A percentile compares a stretch with the other conserved stretches of the same genome.
Conservation (phyloP, 2,329 filamentous ascomycete genomes). For the Hansfordia pulvinata region DNA sequence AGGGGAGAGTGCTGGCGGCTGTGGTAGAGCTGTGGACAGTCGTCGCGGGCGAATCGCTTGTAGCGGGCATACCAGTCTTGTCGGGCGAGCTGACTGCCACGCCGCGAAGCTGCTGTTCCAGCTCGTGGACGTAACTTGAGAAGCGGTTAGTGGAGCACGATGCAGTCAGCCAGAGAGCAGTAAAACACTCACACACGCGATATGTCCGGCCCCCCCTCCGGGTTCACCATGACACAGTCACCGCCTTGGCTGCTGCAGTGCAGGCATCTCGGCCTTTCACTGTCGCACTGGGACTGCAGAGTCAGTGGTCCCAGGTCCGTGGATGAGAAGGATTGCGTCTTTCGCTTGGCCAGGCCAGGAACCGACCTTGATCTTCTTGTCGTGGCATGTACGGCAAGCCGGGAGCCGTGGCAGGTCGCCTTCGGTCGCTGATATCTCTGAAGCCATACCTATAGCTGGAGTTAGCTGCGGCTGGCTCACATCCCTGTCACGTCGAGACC, state of each 20-base stretch:
- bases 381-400: no score
- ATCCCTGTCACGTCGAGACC: no score
- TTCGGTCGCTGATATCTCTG: no score
- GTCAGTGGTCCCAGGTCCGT: neutral
- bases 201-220: neutral
- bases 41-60: neutral
- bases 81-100: no score
- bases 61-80: neutral
- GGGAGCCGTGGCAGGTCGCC: no score
- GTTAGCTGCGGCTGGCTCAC: no score
- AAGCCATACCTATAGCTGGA: no score
- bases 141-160: neutral
- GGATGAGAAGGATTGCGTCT: no score
- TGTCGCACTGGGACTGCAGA: neutral
- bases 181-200: conserved; percentile 1
- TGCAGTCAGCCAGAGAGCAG: neutral
- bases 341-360: no score
- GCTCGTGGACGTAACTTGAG: conserved; percentile 1
- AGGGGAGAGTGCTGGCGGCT: neutral
- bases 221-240: neutral
- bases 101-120: conserved; percentile 1
- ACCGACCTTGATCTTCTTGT: no score
- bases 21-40: neutral
- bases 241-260: neutral
- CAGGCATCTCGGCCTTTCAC: neutral